Percentiles rank a stretch among this genome's conserved stretches.
phyloP scores from a whole-genome alignment of 352 stramenopile species.

The Phytophthora constricta region DNA sequence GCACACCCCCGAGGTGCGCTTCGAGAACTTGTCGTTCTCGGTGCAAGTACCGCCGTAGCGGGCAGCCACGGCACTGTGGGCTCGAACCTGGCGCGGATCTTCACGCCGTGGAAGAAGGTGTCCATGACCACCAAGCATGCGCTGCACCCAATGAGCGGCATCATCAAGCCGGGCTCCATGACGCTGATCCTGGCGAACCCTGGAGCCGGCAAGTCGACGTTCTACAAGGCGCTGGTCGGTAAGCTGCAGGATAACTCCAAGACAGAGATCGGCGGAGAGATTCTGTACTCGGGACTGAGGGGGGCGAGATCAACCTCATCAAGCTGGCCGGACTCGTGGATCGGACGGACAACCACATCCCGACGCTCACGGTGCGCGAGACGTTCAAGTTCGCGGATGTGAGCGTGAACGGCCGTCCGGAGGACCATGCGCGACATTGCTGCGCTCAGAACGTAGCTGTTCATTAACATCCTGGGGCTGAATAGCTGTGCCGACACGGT shows the following conservation, averaged over 20 bases:
- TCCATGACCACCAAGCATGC: too few species aligned
- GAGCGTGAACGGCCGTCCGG: slow-evolving; percentile 49
- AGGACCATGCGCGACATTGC: slow-evolving; percentile 67
- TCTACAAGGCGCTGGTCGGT: too few species aligned
- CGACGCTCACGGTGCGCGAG: too few species aligned
- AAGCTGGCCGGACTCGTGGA: slow-evolving; percentile 74
- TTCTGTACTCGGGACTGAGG: slow-evolving; percentile 65
- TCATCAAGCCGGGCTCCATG: slow-evolving; percentile 72
- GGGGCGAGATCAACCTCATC: slow-evolving; percentile 64
- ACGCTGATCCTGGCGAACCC: slow-evolving; percentile 77
- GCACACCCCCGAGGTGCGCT: too few species aligned
- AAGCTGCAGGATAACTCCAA: too few species aligned
- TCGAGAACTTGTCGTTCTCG: too few species aligned
- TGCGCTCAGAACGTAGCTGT: slow-evolving; percentile 67
- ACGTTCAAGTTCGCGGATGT: slow-evolving; percentile 41
- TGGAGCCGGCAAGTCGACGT: too few species aligned
- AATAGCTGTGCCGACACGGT: slow-evolving; percentile 84
- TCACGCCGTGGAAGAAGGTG: too few species aligned
- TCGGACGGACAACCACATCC: too few species aligned
- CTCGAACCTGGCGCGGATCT: too few species aligned
- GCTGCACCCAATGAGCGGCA: slow-evolving; percentile 92
- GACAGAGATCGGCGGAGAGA: slow-evolving; percentile 67
- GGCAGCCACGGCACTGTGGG: too few species aligned
- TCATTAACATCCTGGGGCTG: slow-evolving; percentile 86
- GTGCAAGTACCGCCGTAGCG: too few species aligned